Conservation (phyloP, 805 yeast species). For the Tanozyma kutaoensis region DNA sequence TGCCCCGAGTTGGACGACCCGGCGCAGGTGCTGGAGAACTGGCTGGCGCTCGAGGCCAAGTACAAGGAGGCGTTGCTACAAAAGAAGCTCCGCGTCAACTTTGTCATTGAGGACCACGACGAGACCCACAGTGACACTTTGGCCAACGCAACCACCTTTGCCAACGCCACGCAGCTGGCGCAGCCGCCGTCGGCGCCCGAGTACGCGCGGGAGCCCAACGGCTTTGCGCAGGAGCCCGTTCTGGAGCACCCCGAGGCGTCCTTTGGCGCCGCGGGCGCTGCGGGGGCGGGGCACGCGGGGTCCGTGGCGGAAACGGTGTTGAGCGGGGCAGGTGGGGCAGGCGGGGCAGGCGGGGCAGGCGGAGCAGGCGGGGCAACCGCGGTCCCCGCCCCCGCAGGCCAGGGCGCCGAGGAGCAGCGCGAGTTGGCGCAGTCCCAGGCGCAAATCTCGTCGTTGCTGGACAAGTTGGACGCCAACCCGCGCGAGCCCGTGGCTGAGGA, state of each 20-base stretch:
- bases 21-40: constrained; percentile 47
- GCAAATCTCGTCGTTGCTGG: constrained; percentile 28
- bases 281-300: constrained; percentile 1
- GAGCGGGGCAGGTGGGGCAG: no score
- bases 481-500: constrained; percentile 8
- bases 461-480: constrained; percentile 30
- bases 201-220: no score
- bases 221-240: no score
- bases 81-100: constrained; percentile 56
- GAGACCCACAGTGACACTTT: constrained; percentile 7
- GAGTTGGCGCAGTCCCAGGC: constrained; percentile 27
- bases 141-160: constrained; percentile 6
- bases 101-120: constrained; percentile 21
- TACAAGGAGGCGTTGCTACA: constrained; percentile 41
- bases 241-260: constrained; percentile 6
- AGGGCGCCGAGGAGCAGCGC: constrained; percentile 8
- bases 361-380: constrained; percentile 1
- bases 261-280: constrained; percentile 3
- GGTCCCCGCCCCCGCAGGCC: constrained; percentile 1
- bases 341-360: constrained; percentile 4
- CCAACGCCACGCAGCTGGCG: constrained; percentile 8
- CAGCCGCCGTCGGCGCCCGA: constrained; percentile 3
- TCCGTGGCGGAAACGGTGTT: constrained; percentile 5
- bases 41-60: constrained; percentile 61
- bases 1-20: constrained; percentile 48